Conservation (phyloP, 1,284 basidiomycete species). For the Sanguinoderma infundibulare region DNA sequence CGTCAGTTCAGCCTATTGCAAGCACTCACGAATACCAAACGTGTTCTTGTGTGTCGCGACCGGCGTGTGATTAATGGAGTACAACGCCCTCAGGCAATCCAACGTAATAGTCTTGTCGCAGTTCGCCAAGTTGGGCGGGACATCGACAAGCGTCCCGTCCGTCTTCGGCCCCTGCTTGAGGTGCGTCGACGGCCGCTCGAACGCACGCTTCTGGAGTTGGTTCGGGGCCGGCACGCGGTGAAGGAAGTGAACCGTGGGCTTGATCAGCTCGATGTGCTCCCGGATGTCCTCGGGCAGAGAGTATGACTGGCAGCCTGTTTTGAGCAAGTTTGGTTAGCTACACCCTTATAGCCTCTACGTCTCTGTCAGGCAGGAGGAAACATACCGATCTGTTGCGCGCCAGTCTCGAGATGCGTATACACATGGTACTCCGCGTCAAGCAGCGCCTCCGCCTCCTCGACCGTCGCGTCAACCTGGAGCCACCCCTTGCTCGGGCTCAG, state of each 20-base stretch:
- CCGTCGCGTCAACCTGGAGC: conserved; percentile 44
- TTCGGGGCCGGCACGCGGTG: conserved; percentile 23
- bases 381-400: conserved; percentile 44
- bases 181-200: conserved; percentile 33
- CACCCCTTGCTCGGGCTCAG: conserved; percentile 43
- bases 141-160: conserved; percentile 28
- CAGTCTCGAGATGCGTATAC: conserved; percentile 41
- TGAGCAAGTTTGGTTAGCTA: not conserved
- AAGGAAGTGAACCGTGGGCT: conserved; percentile 48
- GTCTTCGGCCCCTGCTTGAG: conserved; percentile 40
- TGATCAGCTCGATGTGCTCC: conserved; percentile 48
- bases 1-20: not conserved
- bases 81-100: conserved; percentile 57
- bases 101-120: conserved; percentile 58
- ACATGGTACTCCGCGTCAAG: conserved; percentile 43
- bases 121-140: conserved; percentile 29
- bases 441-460: conserved; percentile 45
- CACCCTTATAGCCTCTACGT: not conserved
- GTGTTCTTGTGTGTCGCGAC: conserved; percentile 48
- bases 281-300: conserved; percentile 43
- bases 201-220: conserved; percentile 22
- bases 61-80: conserved; percentile 54
- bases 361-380: not conserved
- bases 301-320: conserved; percentile 43
- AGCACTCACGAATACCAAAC: conserved; percentile 50